Evolutionary conservation across 1,139 yeast species (phyloP), one percentile per base, ranked within the genome.

Genomic region (Pichia sp.): DNA sequence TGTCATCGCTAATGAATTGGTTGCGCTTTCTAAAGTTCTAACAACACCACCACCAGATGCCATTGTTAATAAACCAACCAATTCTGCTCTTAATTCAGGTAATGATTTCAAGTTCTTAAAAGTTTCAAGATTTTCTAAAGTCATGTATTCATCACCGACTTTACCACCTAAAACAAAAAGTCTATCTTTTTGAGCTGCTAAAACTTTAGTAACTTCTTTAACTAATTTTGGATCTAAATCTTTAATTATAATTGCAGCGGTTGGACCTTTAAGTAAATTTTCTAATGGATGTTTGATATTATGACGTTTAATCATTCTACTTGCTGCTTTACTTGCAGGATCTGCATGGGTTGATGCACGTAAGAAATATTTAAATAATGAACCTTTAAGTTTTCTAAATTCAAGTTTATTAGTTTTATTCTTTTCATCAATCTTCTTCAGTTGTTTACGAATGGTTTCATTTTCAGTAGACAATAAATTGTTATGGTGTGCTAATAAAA

Each of bases 31-130:
- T 61, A 89, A 72, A 22, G 95, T 85, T 63, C 76, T 76, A 6
- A 85, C 94, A 60, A 89, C 72, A 3, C 95, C 94, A 33, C 88
- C 93, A 56, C 96, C 97, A 47, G 95, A 86, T 49, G 85, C 72
- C 43, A 83, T 66, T 14, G 89, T 80, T 60, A 89, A 76, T 46
- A 87, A 70, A n/a, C 95, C 95, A 20, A 85, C 81, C 53, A 91
- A 73, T 68, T 88, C 87, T 16, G 84, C 77, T 49, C 86, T 91
- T 52, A 89, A 68, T 52, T 80, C 79, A 35, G 75, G 78, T 59
- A 80, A 69, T 5, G 79, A 65, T 32, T 95, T 94, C 56, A 89
- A 72, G 28, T 73, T 75, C 66, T 86, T 84, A 67, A 86, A 85
- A 46, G 66, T 54, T 42, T 76, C 68, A 41, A 91, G 65, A 41